Evolutionary conservation across 208 protist species (phyloP).

Genomic region (Paratrypanosoma confusum): DNA sequence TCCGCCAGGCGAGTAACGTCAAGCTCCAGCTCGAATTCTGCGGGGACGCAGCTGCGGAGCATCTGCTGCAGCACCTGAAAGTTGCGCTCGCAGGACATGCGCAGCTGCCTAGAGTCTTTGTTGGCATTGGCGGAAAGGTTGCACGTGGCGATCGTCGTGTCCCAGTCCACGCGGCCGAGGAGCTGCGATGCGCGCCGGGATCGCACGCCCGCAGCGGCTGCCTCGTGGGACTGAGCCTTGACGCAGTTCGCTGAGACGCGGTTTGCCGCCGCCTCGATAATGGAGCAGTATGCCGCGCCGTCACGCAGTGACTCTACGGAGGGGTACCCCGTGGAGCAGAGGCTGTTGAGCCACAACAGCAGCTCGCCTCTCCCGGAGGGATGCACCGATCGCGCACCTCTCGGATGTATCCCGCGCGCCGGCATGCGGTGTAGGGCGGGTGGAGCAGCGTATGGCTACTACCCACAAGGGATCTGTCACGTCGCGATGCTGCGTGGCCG

Average conservation of each 20-base stretch:
- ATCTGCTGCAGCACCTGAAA: constrained; percentile 59
- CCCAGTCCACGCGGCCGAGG: constrained; percentile 40
- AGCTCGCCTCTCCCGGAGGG: constrained; percentile 49
- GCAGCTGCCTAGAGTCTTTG: constrained; percentile 33
- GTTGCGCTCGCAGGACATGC: constrained; percentile 42
- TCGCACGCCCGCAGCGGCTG: constrained; percentile 5
- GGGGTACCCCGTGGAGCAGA: constrained; percentile 69
- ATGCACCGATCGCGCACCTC: constrained; percentile 14
- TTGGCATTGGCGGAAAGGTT: constrained; percentile 43
- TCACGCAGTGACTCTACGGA: constrained; percentile 71
- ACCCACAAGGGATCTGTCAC: too few relatives aligned
- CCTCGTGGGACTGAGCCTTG: constrained; percentile 17
- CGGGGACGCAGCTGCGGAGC: constrained; percentile 41
- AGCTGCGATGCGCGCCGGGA: constrained; percentile 15
- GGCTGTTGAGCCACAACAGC: constrained; percentile 66
- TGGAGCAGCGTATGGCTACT: too few relatives aligned
- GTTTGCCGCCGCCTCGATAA: constrained; percentile 53
- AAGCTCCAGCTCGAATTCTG: constrained; percentile 30
- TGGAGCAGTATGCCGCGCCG: constrained; percentile 67
- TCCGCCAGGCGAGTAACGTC: constrained; percentile 44
- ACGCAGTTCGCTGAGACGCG: constrained; percentile 52
- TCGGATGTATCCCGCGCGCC: too few relatives aligned
- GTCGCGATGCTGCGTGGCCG: too few relatives aligned
- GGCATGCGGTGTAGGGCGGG: too few relatives aligned
- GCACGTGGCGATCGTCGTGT: constrained; percentile 41